Percentiles rank a stretch among this genome's conserved stretches.
Evolutionary conservation across 2,329 filamentous ascomycete species (phyloP).

Genomic region (Rutstroemia sydowiana): DNA sequence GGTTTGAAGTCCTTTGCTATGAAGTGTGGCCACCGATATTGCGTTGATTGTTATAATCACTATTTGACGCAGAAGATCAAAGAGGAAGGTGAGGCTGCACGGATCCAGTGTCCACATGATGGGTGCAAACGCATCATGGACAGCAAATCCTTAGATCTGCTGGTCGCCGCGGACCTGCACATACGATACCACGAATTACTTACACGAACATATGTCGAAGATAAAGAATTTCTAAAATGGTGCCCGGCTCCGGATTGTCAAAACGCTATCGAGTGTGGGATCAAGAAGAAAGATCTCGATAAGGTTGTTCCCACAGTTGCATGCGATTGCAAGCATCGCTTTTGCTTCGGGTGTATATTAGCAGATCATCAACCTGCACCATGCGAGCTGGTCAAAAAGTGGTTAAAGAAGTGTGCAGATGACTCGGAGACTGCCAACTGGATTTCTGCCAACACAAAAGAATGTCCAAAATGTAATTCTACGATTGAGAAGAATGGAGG

Average conservation of each 20-base stretch:
- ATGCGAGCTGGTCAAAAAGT: conserved; percentile 83
- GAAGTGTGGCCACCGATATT: conserved; percentile 92
- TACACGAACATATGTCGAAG: conserved; percentile 91
- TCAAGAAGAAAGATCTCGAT: conserved; percentile 82
- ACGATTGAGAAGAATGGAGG: conserved; percentile 99
- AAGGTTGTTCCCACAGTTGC: conserved; percentile 83
- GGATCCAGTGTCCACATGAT: conserved; percentile 88
- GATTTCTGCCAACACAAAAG: conserved; percentile 98
- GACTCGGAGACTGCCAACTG: conserved; percentile 98
- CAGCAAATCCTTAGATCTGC: conserved; percentile 74
- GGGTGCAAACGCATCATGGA: conserved; percentile 87
- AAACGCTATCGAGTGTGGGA: conserved; percentile 80
- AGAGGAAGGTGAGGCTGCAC: conserved; percentile 88
- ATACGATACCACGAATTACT: conserved; percentile 75
- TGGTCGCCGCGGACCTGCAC: conserved; percentile 52
- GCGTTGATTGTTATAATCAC: conserved; percentile 83
- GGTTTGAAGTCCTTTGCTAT: conserved; percentile 81
- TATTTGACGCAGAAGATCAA: conserved; percentile 90
- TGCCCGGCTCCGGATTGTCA: conserved; percentile 96
- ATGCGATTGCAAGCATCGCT: conserved; percentile 76
- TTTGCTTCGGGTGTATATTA: conserved; percentile 91
- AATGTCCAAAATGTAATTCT: conserved; percentile 91
- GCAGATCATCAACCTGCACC: conserved; percentile 90
- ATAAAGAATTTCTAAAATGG: conserved; percentile 94
- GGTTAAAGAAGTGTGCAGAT: conserved; percentile 97